Percentiles rank a stretch among this genome's conserved stretches.
phyloP scores from a whole-genome alignment of 2,329 filamentous ascomycete genomes.

The Calonectria hongkongensis region DNA sequence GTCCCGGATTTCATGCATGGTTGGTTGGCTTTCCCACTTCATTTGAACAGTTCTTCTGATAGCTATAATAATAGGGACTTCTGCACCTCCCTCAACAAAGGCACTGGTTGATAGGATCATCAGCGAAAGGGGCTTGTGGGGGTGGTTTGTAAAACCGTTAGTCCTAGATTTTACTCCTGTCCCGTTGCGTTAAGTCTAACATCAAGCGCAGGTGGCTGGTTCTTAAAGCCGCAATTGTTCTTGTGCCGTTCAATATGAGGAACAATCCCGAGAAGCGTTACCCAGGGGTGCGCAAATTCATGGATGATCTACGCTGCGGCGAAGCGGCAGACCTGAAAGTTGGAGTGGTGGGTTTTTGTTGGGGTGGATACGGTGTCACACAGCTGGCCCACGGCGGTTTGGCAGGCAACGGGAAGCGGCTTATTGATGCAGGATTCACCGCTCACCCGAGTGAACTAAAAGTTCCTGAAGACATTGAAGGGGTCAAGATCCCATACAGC shows the following conservation, averaged over 20 bases:
- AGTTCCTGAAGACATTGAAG: not conserved
- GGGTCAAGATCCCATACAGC: not conserved
- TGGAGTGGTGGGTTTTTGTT: not conserved
- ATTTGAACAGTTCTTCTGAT: too few species aligned
- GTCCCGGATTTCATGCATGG: slow-evolving; percentile 7
- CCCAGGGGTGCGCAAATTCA: not conserved
- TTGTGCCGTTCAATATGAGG: not conserved
- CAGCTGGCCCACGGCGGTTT: not conserved
- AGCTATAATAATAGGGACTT: not conserved
- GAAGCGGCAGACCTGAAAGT: slow-evolving; percentile 3
- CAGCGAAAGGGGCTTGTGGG: slow-evolving; percentile 1
- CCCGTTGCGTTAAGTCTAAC: not conserved
- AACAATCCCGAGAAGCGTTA: slow-evolving; percentile 9
- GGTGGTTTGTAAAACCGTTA: not conserved
- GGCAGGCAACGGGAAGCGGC: not conserved
- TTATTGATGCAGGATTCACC: slow-evolving; percentile 3
- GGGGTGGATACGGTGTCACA: not conserved
- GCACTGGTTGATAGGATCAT: not conserved
- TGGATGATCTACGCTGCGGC: not conserved
- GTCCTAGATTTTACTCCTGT: not conserved
- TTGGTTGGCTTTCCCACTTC: not conserved
- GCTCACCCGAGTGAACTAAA: slow-evolving; percentile 1
- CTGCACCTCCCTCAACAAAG: slow-evolving; percentile 8
- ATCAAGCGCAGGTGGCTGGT: not conserved
- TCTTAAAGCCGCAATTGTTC: not conserved